Percentiles rank a stretch among this genome's conserved stretches.
Evolutionary conservation across 345 rosid genomes (phyloP).

Genomic region (Physaria fendleri): DNA sequence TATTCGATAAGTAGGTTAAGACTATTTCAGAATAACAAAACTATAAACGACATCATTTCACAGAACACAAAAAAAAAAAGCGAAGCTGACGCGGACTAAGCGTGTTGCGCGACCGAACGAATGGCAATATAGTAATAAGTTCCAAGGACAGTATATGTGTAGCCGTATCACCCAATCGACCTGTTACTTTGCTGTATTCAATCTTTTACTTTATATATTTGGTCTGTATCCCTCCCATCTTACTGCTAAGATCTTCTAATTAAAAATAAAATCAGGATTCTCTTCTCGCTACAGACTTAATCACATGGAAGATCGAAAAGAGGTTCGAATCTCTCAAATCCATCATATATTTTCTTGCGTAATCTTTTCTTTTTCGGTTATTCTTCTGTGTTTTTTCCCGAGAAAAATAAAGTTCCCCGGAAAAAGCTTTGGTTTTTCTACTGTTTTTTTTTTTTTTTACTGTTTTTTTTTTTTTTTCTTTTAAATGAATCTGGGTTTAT

Average conservation of each 20-base stretch:
- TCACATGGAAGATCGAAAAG: slow-evolving; percentile 58
- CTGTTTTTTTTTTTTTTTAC: no score
- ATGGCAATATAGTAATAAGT: not conserved
- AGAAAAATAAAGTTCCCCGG: no score
- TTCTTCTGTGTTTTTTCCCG: not conserved
- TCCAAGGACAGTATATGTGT: not conserved
- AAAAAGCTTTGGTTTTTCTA: no score
- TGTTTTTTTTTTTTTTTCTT: no score
- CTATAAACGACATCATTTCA: not conserved
- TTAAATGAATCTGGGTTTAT: no score
- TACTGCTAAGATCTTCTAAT: not conserved
- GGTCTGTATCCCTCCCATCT: not conserved
- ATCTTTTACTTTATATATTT: not conserved
- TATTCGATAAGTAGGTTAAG: not conserved
- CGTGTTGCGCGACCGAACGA: slow-evolving; percentile 9
- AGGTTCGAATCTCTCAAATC: slow-evolving; percentile 30
- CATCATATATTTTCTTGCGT: not conserved
- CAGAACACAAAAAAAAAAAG: not conserved
- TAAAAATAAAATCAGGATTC: not conserved
- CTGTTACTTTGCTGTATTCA: slow-evolving; percentile 22
- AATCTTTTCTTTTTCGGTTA: no score
- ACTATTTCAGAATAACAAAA: not conserved
- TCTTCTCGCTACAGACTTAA: slow-evolving; percentile 4
- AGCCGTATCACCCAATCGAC: slow-evolving; percentile 13
- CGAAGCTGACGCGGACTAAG: slow-evolving; percentile 15